Base-by-base conservation (phyloP, 1,284 basidiomycete species). In the Trichosporon sp. region DNA sequence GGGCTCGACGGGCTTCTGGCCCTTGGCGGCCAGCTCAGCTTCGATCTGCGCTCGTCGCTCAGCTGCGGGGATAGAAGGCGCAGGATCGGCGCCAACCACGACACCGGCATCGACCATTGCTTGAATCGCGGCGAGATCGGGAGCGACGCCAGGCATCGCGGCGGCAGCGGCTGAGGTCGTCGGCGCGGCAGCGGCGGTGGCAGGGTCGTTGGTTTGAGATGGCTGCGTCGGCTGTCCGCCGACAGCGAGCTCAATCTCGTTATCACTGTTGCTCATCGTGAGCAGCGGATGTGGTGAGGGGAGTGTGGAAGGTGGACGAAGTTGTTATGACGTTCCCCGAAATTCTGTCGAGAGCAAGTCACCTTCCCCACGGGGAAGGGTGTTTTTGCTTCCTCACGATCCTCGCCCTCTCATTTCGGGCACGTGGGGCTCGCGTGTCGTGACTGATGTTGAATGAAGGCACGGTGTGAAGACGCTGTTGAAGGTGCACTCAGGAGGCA, bases 71-170 rank as follows among this genome's bases (percentile, higher is more conserved):
- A 75, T 72, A 8, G 44, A 60, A 4, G 76, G 32, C 0, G 69
- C 65, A 0, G 77, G 77, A 11, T 77, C 58, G 1, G 72, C 63
- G 2, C 77, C 76, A 27, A 77, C 75, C 6, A 76, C 78, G 36
- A 73, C 68, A 34, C 77, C 70, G n/a, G 63, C 64, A 16, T 69
- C 70, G 0, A 80, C 77, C 69, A 80, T 73, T 57, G 75, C 71
- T 69, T 73, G 72, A 63, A 80, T 80, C 25, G 74, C 59, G 14
- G 71, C 69, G 10, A 80, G 61, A 67, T 80, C 78, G 65, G 49
- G 19, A 1, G 49, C 19, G 14, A 54, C 25, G 16, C 16, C 8
- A 14, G n/a, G n/a, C n/a, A n/a, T n/a, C n/a, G 49, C 14, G 7
- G 25, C 49, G 46, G 46, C 25, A 3, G 27, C 19, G 13, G 46